A percentile compares a stretch with the other conserved stretches of the same genome.
Evolutionary conservation across 139 green algal genomes (phyloP).

Genomic region (Choricystis sp.): DNA sequence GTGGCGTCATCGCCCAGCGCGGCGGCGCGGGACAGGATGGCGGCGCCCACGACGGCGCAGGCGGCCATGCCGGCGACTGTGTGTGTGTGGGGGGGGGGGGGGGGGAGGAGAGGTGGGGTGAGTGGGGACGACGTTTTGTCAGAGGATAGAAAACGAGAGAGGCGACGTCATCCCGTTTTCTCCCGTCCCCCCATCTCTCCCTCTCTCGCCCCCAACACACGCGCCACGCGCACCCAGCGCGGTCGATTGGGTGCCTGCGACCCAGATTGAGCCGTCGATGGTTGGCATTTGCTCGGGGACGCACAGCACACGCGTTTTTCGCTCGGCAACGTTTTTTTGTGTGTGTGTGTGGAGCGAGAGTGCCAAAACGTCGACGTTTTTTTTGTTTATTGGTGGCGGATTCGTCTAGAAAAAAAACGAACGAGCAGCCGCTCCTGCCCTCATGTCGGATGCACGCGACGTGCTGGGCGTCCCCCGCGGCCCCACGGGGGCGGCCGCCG

Average conservation of each 20-base stretch:
- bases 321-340: no score
- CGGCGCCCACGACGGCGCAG: no score
- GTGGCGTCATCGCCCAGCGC: no score
- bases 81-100: background rate
- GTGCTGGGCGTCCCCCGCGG: constrained; percentile 58
- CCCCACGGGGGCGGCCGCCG: background rate
- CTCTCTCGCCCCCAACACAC: no score
- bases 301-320: no score
- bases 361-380: background rate
- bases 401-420: no score
- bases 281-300: no score
- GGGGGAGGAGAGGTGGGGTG: background rate
- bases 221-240: no score
- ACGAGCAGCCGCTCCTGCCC: background rate
- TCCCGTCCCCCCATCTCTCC: background rate
- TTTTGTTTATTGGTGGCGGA: background rate
- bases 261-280: background rate
- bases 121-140: background rate
- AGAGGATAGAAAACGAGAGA: background rate
- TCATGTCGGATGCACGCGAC: constrained; percentile 56
- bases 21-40: background rate
- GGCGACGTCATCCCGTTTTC: background rate
- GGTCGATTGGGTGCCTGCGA: background rate
- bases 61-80: background rate
- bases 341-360: no score